Percentiles rank a stretch among this genome's conserved stretches.
phyloP scores from a whole-genome alignment of 2,329 filamentous ascomycete species.

The Pyrenophora seminiperda region DNA sequence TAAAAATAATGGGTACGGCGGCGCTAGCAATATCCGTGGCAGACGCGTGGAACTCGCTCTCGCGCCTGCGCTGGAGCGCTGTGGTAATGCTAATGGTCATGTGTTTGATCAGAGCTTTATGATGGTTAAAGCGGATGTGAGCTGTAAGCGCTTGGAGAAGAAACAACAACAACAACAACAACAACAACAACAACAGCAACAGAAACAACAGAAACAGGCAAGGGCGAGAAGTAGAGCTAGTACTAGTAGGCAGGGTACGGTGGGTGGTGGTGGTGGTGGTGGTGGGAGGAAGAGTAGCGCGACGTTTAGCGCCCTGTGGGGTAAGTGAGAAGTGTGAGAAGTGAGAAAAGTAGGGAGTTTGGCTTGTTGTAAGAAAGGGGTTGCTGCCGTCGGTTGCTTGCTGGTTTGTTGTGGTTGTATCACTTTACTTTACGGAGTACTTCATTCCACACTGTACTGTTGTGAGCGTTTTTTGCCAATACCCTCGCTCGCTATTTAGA shows the following conservation, averaged over 20 bases:
- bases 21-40: constrained; percentile 17
- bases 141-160: constrained; percentile 40
- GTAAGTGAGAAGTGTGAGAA: constrained; percentile 4
- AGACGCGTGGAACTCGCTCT: constrained; percentile 42
- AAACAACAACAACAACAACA: constrained; percentile 21
- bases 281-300: constrained; percentile 7
- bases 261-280: too few relatives aligned
- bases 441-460: too few relatives aligned
- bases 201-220: constrained; percentile 21
- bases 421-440: too few relatives aligned
- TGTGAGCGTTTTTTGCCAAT: too few relatives aligned
- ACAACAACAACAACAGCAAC: constrained; percentile 25
- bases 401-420: too few relatives aligned
- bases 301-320: constrained; percentile 19
- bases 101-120: constrained; percentile 47
- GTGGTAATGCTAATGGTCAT: constrained; percentile 47
- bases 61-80: constrained; percentile 47
- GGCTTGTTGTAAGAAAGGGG: too few relatives aligned
- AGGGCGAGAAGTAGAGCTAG: constrained; percentile 19
- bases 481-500: too few relatives aligned
- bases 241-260: constrained; percentile 7
- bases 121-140: constrained; percentile 47
- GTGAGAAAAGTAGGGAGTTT: too few relatives aligned
- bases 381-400: too few relatives aligned
- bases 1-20: too few relatives aligned